A percentile compares a stretch with the other conserved stretches of the same genome.
Evolutionary conservation across 1,284 basidiomycete genomes (phyloP).

Genomic region (Cryptococcus depauperatus): DNA sequence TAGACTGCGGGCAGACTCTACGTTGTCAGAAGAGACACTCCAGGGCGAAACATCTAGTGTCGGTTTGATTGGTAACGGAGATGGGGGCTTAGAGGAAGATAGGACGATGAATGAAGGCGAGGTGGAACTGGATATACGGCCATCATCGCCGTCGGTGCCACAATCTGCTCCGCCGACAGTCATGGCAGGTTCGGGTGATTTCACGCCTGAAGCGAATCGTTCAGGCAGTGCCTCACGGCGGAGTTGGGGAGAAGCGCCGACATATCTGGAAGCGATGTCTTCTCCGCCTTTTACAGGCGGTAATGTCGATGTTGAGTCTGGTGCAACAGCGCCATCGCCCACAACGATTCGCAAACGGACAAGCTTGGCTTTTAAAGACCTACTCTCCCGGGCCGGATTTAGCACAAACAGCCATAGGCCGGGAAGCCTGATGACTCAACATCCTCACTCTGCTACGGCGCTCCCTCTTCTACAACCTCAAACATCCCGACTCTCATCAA

Average conservation of each 20-base stretch:
- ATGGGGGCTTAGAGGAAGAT: too few relatives aligned
- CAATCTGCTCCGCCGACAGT: conserved; percentile 5
- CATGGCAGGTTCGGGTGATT: neutral
- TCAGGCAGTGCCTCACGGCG: conserved; percentile 7
- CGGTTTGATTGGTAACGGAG: too few relatives aligned
- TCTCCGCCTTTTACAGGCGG: conserved; percentile 8
- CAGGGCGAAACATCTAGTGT: too few relatives aligned
- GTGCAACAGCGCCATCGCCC: conserved; percentile 10
- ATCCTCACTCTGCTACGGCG: conserved; percentile 10
- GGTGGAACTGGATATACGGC: conserved; percentile 2
- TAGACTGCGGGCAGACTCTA: conserved; percentile 4
- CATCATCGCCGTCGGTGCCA: neutral
- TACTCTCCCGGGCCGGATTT: conserved; percentile 22
- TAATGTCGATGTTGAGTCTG: conserved; percentile 4
- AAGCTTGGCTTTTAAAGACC: conserved; percentile 17
- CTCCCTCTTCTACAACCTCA: conserved; percentile 9
- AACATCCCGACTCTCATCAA: conserved; percentile 5
- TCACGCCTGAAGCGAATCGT: conserved; percentile 1
- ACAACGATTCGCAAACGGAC: conserved; percentile 16
- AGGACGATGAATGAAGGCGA: neutral
- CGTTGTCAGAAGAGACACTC: conserved; percentile 6
- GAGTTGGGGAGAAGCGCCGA: conserved; percentile 30
- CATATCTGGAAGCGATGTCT: conserved; percentile 34
- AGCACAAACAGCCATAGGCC: neutral
- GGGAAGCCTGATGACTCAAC: conserved; percentile 7